Base-by-base conservation (phyloP, 1,284 basidiomycete species). In the Trichosporon coremiiforme region DNA sequence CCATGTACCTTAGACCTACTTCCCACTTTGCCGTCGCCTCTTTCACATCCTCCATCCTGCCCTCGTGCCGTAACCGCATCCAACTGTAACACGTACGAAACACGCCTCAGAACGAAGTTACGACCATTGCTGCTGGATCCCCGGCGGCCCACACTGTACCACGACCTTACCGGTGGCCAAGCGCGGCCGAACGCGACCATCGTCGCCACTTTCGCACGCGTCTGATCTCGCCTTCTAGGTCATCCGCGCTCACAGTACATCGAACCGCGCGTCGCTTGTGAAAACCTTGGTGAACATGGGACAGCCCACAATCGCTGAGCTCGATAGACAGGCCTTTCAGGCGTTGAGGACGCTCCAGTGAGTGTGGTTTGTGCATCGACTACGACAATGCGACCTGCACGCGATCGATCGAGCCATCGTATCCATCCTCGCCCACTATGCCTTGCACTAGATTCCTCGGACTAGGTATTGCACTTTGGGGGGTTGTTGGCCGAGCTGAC, bases 261-360 rank as follows among this genome's bases (percentile, higher is more conserved):
- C 15, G 12, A 15, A 35, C 31, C 17, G 7, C 29, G 57, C 31
- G 20, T 8, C 29, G 17, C 17, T 17, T n/a, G 57, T 33, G 31
- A 31, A 31, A n/a, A 5, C 2, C 4, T 60, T 2, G 4, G 31
- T 29, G n/a, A 60, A 22, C 6, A 60, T 60, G 57, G 57, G 57
- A 31, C 57, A 60, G 31, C 57, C 57, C 9, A 60, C 57, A 4
- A 15, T 60, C 29, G 57, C 57, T 5, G 57, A 60, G 29, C 31
- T 33, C 15, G 57, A 60, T n/a, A 31, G 57, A 17, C 57, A 60
- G 31, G 31, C 57, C 31, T 60, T 35, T 12, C 57, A 60, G 57
- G 57, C 57, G 29, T 60, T 60, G 57, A 60, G 57, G 31, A 60
- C 31, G 57, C 57, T 60, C 57, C 57, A 60, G 57, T 60, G 31